Conservation (phyloP, 2,329 filamentous ascomycete species). For the Fusarium multiceps region DNA sequence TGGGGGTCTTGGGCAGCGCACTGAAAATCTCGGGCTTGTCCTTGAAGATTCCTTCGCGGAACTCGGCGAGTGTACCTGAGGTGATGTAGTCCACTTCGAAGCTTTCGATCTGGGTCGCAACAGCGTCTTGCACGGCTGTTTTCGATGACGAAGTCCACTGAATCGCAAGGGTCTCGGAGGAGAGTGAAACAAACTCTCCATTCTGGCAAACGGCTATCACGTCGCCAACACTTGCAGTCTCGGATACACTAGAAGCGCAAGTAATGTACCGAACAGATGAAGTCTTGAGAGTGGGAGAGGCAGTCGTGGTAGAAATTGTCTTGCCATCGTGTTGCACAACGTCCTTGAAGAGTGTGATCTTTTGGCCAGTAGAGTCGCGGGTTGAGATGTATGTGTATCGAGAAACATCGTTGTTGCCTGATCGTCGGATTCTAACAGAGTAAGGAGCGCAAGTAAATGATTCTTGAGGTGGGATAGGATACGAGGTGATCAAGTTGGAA, state of each 20-base stretch:
- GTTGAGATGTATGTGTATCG: constrained; percentile 73
- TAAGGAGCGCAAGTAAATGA: constrained; percentile 71
- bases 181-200: constrained; percentile 70
- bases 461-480: constrained; percentile 73
- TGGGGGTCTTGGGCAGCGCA: constrained; percentile 61
- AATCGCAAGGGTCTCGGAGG: constrained; percentile 60
- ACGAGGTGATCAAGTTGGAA: constrained; percentile 72
- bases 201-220: constrained; percentile 69
- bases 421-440: constrained; percentile 65
- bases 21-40: constrained; percentile 64
- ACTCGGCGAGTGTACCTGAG: constrained; percentile 59
- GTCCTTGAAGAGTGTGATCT: constrained; percentile 71
- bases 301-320: constrained; percentile 61
- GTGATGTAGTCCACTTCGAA: constrained; percentile 64
- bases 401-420: constrained; percentile 60
- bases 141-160: constrained; percentile 53
- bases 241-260: constrained; percentile 45
- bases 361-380: constrained; percentile 58
- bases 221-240: constrained; percentile 46
- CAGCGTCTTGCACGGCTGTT: constrained; percentile 51
- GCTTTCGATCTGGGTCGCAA: constrained; percentile 48
- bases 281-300: constrained; percentile 56
- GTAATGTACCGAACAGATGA: constrained; percentile 53
- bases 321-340: constrained; percentile 62
- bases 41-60: constrained; percentile 66